phyloP scores from a whole-genome alignment of 192 early-diverging fungal species.

The Polychytrium aggregatum region DNA sequence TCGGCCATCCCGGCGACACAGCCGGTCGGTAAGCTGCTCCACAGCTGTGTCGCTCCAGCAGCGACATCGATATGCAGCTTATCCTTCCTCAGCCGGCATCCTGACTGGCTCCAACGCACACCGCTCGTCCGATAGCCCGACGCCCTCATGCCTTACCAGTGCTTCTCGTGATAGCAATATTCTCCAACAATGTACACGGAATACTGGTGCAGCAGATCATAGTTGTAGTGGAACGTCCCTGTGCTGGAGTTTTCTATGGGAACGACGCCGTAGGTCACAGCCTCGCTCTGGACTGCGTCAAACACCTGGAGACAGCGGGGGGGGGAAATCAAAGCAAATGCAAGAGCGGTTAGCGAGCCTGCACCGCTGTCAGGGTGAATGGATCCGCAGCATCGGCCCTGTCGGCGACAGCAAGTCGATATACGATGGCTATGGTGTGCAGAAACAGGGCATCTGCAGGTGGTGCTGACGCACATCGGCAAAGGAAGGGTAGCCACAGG shows the following conservation, averaged over 20 bases:
- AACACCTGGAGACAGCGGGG: constrained; percentile 2
- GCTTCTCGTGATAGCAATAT: constrained; percentile 14
- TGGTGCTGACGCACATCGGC: constrained; percentile 3
- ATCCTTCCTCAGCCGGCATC: too few species aligned
- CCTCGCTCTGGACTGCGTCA: constrained; percentile 11
- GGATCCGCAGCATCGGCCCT: too few species aligned
- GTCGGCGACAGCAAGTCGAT: too few species aligned
- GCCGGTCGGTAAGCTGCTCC: too few species aligned
- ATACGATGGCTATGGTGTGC: too few species aligned
- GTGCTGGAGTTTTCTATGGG: constrained; percentile 22
- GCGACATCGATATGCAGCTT: too few species aligned
- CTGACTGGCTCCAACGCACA: too few species aligned
- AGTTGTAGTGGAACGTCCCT: constrained; percentile 17
- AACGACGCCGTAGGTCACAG: constrained; percentile 10
- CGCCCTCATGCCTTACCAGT: constrained; percentile 6
- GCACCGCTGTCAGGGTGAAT: too few species aligned
- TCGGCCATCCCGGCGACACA: too few species aligned
- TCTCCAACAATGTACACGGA: constrained; percentile 21
- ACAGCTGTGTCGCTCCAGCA: too few species aligned
- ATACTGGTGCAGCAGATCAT: constrained; percentile 14
- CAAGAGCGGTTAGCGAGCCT: too few species aligned
- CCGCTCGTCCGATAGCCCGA: background rate
- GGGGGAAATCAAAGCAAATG: background rate
- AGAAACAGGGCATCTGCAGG: too few species aligned
- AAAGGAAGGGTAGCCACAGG: constrained; percentile 8